Conservation (phyloP, 169 alveolate genomes). For the Babesia sp. region DNA sequence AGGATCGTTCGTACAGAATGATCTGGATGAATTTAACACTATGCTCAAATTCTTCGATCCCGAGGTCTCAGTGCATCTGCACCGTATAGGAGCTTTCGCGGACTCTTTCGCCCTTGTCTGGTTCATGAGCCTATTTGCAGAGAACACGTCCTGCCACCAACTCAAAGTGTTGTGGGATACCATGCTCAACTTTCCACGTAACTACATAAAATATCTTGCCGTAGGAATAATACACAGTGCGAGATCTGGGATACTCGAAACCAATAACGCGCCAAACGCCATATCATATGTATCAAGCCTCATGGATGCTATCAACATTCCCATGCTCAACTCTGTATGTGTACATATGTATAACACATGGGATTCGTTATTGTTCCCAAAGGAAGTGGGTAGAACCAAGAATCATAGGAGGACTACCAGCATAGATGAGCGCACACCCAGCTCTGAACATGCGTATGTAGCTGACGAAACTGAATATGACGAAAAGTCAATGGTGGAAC, state of each 20-base stretch:
- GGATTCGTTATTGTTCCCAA: slow-evolving; percentile 30
- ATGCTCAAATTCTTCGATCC: slow-evolving; percentile 63
- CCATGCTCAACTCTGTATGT: slow-evolving; percentile 48
- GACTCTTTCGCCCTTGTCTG: slow-evolving; percentile 60
- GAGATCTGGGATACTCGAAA: slow-evolving; percentile 30
- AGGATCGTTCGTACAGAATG: slow-evolving; percentile 55
- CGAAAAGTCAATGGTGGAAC: slow-evolving; percentile 4
- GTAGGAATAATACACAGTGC: slow-evolving; percentile 38
- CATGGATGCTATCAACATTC: slow-evolving; percentile 41
- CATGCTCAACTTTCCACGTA: slow-evolving; percentile 32
- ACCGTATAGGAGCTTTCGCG: slow-evolving; percentile 47
- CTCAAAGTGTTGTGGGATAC: slow-evolving; percentile 50
- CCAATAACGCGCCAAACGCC: slow-evolving; percentile 29
- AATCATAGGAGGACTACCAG: neutral
- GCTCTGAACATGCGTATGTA: neutral
- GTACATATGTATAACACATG: slow-evolving; percentile 23
- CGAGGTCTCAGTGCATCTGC: slow-evolving; percentile 52
- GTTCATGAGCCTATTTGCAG: slow-evolving; percentile 66
- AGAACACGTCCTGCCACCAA: slow-evolving; percentile 30
- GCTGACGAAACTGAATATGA: neutral
- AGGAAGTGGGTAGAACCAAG: neutral
- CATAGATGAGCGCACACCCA: neutral
- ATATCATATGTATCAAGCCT: slow-evolving; percentile 53
- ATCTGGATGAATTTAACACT: slow-evolving; percentile 51
- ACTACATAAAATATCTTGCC: slow-evolving; percentile 54